Conservation (phyloP, 345 rosid species). For the Eucalyptus globulus region DNA sequence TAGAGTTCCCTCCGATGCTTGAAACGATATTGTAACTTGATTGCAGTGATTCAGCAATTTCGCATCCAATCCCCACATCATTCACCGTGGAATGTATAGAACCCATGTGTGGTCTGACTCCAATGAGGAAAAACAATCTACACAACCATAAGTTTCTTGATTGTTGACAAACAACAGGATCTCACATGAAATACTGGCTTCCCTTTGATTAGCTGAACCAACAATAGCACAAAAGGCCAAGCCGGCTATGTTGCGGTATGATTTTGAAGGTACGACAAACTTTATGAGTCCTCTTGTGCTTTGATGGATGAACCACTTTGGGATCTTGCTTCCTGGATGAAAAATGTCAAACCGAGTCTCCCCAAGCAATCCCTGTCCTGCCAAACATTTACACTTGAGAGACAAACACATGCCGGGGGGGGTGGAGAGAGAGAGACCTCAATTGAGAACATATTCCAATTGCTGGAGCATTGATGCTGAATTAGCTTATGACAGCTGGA, state of each 20-base stretch:
- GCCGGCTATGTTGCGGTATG: not conserved
- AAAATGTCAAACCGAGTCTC: not conserved
- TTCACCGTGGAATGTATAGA: not conserved
- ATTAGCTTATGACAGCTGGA: no score
- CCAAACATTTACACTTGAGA: no score
- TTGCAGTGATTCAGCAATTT: not conserved
- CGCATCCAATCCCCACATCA: not conserved
- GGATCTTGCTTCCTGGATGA: not conserved
- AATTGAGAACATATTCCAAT: not conserved
- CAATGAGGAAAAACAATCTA: not conserved
- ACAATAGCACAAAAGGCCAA: not conserved
- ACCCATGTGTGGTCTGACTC: not conserved
- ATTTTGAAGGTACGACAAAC: not conserved
- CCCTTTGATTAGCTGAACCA: not conserved
- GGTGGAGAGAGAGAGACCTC: not conserved
- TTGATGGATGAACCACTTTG: not conserved
- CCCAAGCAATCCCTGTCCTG: not conserved
- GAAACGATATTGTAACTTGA: not conserved
- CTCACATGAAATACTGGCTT: no score
- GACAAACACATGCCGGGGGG: no score
- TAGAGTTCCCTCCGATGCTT: not conserved
- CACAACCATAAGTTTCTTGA: not conserved
- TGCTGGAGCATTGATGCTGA: not conserved
- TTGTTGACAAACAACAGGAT: not conserved
- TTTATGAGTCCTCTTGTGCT: not conserved